These are phyloP conservation scores for Pseudocercospora crystallina DNA, from an alignment of 2,329 filamentous ascomycete genomes.

Conservation along the genomic window DNA sequence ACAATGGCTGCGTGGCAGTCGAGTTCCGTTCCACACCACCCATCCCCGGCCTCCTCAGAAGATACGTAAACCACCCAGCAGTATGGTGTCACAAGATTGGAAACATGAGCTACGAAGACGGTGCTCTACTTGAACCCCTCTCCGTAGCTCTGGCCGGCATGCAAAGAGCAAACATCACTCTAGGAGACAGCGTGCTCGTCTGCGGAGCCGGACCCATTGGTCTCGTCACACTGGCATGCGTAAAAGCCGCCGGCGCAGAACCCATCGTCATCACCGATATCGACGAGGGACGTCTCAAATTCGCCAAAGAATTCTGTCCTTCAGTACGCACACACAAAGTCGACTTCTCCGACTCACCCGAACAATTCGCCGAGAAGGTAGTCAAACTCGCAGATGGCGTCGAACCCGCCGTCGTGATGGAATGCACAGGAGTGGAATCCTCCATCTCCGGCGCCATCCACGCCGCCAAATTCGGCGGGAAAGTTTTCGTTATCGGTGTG, in stretches of 20 bases:
- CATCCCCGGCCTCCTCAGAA: constrained; percentile 78
- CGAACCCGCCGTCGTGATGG: constrained; percentile 78
- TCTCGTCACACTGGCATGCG: constrained; percentile 81
- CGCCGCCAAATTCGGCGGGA: constrained; percentile 90
- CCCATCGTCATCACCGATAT: constrained; percentile 95
- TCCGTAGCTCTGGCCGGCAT: constrained; percentile 86
- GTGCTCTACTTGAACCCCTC: constrained; percentile 85
- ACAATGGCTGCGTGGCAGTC: constrained; percentile 90
- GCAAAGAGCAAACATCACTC: constrained; percentile 73
- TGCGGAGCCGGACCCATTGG: constrained; percentile 95
- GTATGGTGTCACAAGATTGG: constrained; percentile 96
- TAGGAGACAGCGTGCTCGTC: constrained; percentile 85
- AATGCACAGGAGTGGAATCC: constrained; percentile 93
- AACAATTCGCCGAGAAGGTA: constrained; percentile 69
- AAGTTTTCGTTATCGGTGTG: constrained; percentile 94
- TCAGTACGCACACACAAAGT: constrained; percentile 79
- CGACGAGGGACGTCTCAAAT: constrained; percentile 77
- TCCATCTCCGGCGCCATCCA: constrained; percentile 84
- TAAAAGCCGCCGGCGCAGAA: constrained; percentile 80
- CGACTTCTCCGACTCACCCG: constrained; percentile 59
- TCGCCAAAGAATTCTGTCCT: constrained; percentile 81
- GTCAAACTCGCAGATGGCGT: constrained; percentile 72
- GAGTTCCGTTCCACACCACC: constrained; percentile 89
- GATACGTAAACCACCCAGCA: constrained; percentile 93
- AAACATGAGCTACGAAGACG: constrained; percentile 87